These are phyloP conservation scores for Phytophthora constricta DNA, from an alignment of 352 stramenopile species.

Conservation along the genomic window DNA sequence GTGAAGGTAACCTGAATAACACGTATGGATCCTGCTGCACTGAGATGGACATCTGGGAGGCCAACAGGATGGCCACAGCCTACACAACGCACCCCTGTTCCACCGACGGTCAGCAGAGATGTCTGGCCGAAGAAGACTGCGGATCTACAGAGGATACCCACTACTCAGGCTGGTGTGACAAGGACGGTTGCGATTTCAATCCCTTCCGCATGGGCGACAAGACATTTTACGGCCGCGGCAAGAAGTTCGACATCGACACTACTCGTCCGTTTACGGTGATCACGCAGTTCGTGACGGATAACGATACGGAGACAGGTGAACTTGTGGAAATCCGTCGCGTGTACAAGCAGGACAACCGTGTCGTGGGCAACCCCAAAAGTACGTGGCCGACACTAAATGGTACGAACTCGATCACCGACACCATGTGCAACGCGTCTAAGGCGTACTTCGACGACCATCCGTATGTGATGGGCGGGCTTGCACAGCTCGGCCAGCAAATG, in stretches of 20 bases:
- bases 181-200: constrained; percentile 62
- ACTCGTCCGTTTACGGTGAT: constrained; percentile 57
- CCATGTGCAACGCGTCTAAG: constrained; percentile 45
- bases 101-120: constrained; percentile 27
- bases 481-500: constrained; percentile 46
- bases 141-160: constrained; percentile 32
- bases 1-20: constrained; percentile 48
- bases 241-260: constrained; percentile 49
- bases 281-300: constrained; percentile 60
- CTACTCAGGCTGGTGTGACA: constrained; percentile 60
- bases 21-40: constrained; percentile 56
- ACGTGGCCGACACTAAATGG: constrained; percentile 21
- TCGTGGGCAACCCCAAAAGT: constrained; percentile 35
- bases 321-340: constrained; percentile 59
- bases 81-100: constrained; percentile 55
- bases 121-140: constrained; percentile 34
- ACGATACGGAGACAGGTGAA: constrained; percentile 43
- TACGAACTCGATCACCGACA: constrained; percentile 41
- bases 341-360: constrained; percentile 50
- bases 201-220: constrained; percentile 56
- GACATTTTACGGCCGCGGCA: constrained; percentile 52
- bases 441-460: constrained; percentile 48
- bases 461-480: constrained; percentile 37
- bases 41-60: constrained; percentile 63
- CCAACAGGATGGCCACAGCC: constrained; percentile 43